Percentiles rank a stretch among this genome's conserved stretches.
Evolutionary conservation across 805 yeast genomes (phyloP).

Genomic region (Ogataea polymorpha): DNA sequence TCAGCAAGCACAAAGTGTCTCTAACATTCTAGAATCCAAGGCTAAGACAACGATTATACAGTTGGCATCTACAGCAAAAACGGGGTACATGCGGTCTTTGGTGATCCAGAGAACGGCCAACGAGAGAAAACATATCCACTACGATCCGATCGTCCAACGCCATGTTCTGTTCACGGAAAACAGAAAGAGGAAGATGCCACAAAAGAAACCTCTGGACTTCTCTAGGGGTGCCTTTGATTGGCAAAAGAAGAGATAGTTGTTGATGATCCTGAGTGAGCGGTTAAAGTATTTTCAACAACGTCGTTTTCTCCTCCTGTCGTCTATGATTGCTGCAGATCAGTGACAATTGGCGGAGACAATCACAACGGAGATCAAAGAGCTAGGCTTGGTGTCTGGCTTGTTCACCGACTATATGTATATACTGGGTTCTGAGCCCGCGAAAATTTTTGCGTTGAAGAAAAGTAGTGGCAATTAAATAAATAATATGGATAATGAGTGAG

Average conservation of each 20-base stretch:
- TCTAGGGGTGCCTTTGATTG: constrained; percentile 40
- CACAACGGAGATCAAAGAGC: too few species aligned
- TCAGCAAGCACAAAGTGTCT: background rate
- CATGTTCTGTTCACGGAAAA: constrained; percentile 89
- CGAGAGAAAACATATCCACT: constrained; percentile 74
- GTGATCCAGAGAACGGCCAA: constrained; percentile 80
- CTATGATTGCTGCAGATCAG: too few species aligned
- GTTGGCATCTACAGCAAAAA: constrained; percentile 82
- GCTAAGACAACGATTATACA: constrained; percentile 79
- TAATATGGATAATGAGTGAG: constrained; percentile 11
- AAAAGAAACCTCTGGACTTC: constrained; percentile 46
- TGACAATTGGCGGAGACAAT: too few species aligned
- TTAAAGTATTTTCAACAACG: background rate
- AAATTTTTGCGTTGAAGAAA: constrained; percentile 10
- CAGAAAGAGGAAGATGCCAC: constrained; percentile 74
- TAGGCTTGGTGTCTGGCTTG: too few species aligned
- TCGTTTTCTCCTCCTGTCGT: too few species aligned
- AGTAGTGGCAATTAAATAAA: constrained; percentile 11
- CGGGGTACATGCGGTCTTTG: constrained; percentile 83
- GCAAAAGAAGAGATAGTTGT: constrained; percentile 30
- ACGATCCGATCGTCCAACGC: constrained; percentile 84
- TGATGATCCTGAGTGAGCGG: too few species aligned
- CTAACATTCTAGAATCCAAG: constrained; percentile 49
- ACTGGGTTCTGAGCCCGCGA: constrained; percentile 13
- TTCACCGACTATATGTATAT: background rate